Base-by-base conservation (phyloP, 164 flowering plant genomes). In the Protea cynaroides region DNA sequence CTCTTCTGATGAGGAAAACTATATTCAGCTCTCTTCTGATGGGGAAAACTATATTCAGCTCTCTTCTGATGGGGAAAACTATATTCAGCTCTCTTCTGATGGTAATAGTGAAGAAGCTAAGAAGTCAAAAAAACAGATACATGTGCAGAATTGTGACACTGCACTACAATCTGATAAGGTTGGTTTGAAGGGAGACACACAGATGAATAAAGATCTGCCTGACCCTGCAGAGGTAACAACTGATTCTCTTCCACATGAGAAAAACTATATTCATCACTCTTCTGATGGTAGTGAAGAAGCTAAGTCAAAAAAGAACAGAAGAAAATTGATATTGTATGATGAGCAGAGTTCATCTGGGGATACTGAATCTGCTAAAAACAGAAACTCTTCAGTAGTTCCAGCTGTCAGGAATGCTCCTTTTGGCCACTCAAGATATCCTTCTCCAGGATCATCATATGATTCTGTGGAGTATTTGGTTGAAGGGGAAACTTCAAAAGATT, bases 281-380 rank as follows among this genome's bases (percentile, higher is more conserved):
- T 29, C 34, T 29, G 17, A 15, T 64, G 68, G 34, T 23, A 25
- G n/a, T 51, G 67, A 68, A 37, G 43, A 36, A 46, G 60, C 52
- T 21, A 60, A 65, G 17, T 29, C 17, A 57, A 59, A 58, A 63
- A 69, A 22, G 51, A 25, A 14, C 25, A 38, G 59, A 15, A 56
- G 68, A 65, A 64, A 56, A 51, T 54, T 54, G 57, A 49, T 59
- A 25, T 22, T 37, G 60, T 53, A 22, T 0, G 70, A 67, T 61
- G 62, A 3, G n/a, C 38, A 25, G 11, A 63, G 51, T 50, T 59
- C 58, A 2, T 62, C 21, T 59, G 74, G 55, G 36, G 78, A 72
- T 44, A 36, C 24, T 17, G 58, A 63, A 15, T 29, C 50, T 61
- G 50, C 25, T 51, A 23, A 46, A 37, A 53, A 19, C 36, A 37